Evolutionary conservation across 257 asterid genomes (phyloP).

Genomic region (Scutellaria galericulata): DNA sequence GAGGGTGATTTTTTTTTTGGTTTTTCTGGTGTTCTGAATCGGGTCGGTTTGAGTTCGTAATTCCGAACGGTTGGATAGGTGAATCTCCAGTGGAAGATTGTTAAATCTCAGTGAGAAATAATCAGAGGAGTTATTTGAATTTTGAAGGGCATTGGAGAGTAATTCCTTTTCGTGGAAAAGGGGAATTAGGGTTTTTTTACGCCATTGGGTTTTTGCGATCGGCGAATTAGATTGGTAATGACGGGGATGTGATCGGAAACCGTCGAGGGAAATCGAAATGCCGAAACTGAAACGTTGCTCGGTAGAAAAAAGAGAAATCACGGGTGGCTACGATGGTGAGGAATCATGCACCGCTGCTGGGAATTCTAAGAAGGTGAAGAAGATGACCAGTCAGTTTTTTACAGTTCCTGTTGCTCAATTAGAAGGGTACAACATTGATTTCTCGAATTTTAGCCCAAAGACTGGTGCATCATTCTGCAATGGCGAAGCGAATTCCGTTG

Average conservation of each 20-base stretch:
- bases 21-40: slow-evolving; percentile 20
- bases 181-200: slow-evolving; percentile 38
- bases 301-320: slow-evolving; percentile 44
- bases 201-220: slow-evolving; percentile 26
- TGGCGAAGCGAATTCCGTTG: slow-evolving; percentile 38
- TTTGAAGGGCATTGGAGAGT: slow-evolving; percentile 34
- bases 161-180: neutral
- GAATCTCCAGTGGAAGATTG: slow-evolving; percentile 8
- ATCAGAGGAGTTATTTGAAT: slow-evolving; percentile 30
- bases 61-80: slow-evolving; percentile 26
- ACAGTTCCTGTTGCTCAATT: slow-evolving; percentile 57
- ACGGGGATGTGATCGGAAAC: slow-evolving; percentile 49
- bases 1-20: slow-evolving; percentile 1
- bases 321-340: slow-evolving; percentile 36
- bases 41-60: slow-evolving; percentile 34
- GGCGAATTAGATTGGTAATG: slow-evolving; percentile 28
- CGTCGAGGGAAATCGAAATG: slow-evolving; percentile 49
- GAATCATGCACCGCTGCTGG: slow-evolving; percentile 41
- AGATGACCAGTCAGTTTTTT: slow-evolving; percentile 34
- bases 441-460: slow-evolving; percentile 38
- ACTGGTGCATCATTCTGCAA: slow-evolving; percentile 36
- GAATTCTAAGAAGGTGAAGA: slow-evolving; percentile 36
- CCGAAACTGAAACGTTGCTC: slow-evolving; percentile 77
- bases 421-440: slow-evolving; percentile 47
- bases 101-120: slow-evolving; percentile 20